phyloP scores from a whole-genome alignment of 805 yeast species.

The Myxozyma lipomycoides region DNA sequence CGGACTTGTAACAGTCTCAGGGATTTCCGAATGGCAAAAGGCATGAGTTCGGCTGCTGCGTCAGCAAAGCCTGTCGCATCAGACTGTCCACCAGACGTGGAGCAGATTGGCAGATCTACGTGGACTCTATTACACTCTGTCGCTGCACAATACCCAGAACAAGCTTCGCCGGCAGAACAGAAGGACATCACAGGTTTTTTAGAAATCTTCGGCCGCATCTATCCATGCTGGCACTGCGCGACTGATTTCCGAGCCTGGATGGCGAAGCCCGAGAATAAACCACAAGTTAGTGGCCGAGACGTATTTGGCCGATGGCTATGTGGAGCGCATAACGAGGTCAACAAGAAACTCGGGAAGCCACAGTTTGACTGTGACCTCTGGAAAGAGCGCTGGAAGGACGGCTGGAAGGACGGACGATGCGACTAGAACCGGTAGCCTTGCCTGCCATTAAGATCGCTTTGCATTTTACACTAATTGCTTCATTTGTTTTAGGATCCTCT shows the following conservation, averaged over 20 bases:
- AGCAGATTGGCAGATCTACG: slow-evolving; percentile 71
- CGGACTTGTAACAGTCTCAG: slow-evolving; percentile 80
- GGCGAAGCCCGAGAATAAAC: slow-evolving; percentile 43
- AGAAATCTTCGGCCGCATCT: slow-evolving; percentile 65
- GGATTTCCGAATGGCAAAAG: slow-evolving; percentile 69
- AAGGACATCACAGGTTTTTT: slow-evolving; percentile 68
- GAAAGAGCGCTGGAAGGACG: slow-evolving; percentile 93
- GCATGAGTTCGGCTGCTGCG: slow-evolving; percentile 31
- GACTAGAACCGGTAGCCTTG: no score
- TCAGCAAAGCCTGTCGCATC: slow-evolving; percentile 31
- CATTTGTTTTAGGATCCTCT: background rate
- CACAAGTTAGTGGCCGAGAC: slow-evolving; percentile 52
- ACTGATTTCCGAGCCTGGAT: slow-evolving; percentile 71
- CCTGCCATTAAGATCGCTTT: background rate
- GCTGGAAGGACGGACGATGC: slow-evolving; percentile 71
- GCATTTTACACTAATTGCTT: background rate
- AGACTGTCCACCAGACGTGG: slow-evolving; percentile 85
- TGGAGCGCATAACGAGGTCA: slow-evolving; percentile 93
- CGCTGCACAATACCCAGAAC: slow-evolving; percentile 82
- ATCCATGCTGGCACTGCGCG: slow-evolving; percentile 95
- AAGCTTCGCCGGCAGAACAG: slow-evolving; percentile 60
- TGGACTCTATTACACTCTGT: slow-evolving; percentile 91
- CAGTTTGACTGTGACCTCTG: slow-evolving; percentile 82
- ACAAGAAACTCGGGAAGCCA: slow-evolving; percentile 78
- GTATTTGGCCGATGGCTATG: slow-evolving; percentile 88